phyloP scores from a whole-genome alignment of 1,284 basidiomycete genomes.

The Exobasidium cylindrosporum region DNA sequence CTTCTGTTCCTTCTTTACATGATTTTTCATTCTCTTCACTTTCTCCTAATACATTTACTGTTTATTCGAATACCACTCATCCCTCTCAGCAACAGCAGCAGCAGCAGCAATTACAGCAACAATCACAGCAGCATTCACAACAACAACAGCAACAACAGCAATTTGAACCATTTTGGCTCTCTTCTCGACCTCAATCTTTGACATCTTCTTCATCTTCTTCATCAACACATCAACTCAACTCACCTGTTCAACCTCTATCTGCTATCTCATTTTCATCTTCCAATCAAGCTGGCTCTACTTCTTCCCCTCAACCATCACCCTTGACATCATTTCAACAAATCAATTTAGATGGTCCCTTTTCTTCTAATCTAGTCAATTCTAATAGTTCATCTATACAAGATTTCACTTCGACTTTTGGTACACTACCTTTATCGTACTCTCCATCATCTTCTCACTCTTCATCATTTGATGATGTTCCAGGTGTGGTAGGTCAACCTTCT shows the following conservation, averaged over 20 bases:
- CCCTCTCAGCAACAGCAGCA: neutral
- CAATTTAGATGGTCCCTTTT: no score
- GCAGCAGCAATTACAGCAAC: neutral
- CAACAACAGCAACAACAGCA: neutral
- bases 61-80: neutral
- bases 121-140: neutral
- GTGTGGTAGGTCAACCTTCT: no score
- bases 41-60: neutral
- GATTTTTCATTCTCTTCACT: neutral
- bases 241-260: no score
- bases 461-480: no score
- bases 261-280: neutral
- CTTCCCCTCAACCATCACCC: neutral
- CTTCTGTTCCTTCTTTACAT: no score
- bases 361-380: no score
- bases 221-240: no score
- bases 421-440: no score
- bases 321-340: no score
- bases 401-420: no score
- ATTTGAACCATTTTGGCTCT: neutral
- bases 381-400: no score
- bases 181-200: neutral
- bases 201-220: neutral
- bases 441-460: no score
- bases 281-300: neutral